These are phyloP conservation scores for Turritis glabra DNA, from an alignment of 345 rosid species.

Conservation along the genomic window DNA sequence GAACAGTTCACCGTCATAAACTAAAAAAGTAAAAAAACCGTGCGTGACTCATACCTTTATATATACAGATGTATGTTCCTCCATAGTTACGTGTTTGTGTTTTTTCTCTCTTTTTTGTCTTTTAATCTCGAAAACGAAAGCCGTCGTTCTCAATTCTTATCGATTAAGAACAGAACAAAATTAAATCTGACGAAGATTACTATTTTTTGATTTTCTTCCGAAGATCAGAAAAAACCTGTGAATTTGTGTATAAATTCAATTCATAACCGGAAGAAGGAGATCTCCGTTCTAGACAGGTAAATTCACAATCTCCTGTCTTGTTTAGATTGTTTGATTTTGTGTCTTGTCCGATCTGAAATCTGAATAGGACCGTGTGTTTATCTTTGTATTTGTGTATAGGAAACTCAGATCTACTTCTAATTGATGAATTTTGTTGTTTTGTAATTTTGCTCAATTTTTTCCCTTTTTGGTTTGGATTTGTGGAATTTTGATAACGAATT, in stretches of 20 bases:
- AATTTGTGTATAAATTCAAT: not conserved
- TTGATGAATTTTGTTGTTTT: not conserved
- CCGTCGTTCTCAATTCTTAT: constrained; percentile 4
- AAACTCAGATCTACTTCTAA: constrained; percentile 23
- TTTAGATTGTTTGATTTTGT: not conserved
- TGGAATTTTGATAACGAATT: not conserved
- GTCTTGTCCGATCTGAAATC: constrained; percentile 25
- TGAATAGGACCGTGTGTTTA: not conserved
- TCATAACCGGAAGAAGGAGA: not conserved
- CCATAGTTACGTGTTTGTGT: constrained; percentile 33
- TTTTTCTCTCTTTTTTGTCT: not conserved
- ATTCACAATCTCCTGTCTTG: not conserved
- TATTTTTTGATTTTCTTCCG: not conserved
- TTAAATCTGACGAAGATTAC: not conserved
- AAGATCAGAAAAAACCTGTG: not conserved
- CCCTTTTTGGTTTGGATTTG: not conserved
- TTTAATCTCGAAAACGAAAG: constrained; percentile 23
- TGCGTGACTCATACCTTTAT: constrained; percentile 8
- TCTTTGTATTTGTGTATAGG: not conserved
- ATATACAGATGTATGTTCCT: constrained; percentile 25
- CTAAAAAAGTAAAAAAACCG: not conserved
- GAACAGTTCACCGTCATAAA: not conserved
- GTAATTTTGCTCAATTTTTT: not conserved
- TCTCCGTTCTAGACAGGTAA: constrained; percentile 19
- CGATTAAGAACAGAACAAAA: constrained; percentile 14